phyloP scores from a whole-genome alignment of 257 asterid species.

The Coffea eugenioides region DNA sequence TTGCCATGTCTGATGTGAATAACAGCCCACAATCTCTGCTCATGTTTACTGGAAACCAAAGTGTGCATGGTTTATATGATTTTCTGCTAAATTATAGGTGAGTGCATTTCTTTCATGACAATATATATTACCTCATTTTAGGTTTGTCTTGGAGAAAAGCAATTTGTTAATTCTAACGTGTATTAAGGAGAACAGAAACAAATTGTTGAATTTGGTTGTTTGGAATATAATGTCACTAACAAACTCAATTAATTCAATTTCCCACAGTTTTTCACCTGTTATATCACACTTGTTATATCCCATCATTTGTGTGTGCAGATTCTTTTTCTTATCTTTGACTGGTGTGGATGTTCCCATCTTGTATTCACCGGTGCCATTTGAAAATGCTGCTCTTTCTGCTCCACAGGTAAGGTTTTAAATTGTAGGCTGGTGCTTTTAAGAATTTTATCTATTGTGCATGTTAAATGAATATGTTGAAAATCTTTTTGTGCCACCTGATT shows the following conservation, averaged over 20 bases:
- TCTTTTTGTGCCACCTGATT: not conserved
- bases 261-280: not conserved
- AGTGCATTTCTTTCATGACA: conserved; percentile 14
- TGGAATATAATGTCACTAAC: not conserved
- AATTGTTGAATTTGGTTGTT: not conserved
- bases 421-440: not conserved
- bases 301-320: conserved; percentile 49
- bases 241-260: not conserved
- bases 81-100: conserved; percentile 80
- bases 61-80: conserved; percentile 72
- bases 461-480: not conserved
- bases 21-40: conserved; percentile 77
- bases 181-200: not conserved
- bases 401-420: conserved; percentile 67
- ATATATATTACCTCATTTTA: conserved; percentile 6
- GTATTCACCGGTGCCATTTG: conserved; percentile 79
- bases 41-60: conserved; percentile 65
- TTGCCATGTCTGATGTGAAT: conserved; percentile 58
- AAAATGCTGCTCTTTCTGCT: conserved; percentile 72
- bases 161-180: not conserved
- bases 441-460: not conserved
- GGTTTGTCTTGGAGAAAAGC: not conserved
- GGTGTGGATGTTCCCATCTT: conserved; percentile 86
- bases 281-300: conserved; percentile 4
- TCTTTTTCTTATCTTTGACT: conserved; percentile 52